Evolutionary conservation across 2,329 filamentous ascomycete species (phyloP).

Genomic region (Xylaria digitata): DNA sequence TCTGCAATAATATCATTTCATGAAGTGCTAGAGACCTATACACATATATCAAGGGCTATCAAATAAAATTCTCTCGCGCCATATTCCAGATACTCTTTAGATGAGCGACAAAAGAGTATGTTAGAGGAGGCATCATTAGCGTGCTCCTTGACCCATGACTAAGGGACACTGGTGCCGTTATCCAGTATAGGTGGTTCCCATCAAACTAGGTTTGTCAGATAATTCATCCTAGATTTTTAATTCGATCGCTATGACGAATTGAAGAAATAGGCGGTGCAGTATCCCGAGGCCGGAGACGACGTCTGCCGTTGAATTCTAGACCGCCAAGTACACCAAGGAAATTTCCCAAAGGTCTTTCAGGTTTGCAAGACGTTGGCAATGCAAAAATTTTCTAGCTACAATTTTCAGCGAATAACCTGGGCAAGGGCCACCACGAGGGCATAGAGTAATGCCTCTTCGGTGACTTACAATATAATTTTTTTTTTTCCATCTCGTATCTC

Average conservation of each 20-base stretch:
- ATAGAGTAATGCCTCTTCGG: conserved; percentile 4
- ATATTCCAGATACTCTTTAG: not conserved
- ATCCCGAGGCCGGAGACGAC: not conserved
- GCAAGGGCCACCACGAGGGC: conserved; percentile 5
- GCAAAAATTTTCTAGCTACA: not conserved
- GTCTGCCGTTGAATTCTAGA: conserved; percentile 11
- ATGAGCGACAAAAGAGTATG: not conserved
- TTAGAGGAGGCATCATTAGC: not conserved
- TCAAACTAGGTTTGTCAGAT: not conserved
- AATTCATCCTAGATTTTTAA: not conserved
- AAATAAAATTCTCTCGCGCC: not conserved
- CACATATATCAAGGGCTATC: not conserved
- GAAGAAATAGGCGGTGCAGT: not conserved
- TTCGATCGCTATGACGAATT: not conserved
- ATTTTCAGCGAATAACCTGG: conserved; percentile 13
- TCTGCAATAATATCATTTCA: not conserved
- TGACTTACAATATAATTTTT: conserved; percentile 13
- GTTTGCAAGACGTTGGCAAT: not conserved
- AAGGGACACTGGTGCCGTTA: not conserved
- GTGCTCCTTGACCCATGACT: not conserved
- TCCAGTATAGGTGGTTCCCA: not conserved
- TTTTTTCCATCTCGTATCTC: conserved; percentile 2
- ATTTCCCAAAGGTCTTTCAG: not conserved
- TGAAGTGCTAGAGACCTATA: not conserved
- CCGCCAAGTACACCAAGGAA: conserved; percentile 7